These are phyloP conservation scores for Ambrosia trifida DNA, from an alignment of 129 eudicot species.

Conservation along the genomic window DNA sequence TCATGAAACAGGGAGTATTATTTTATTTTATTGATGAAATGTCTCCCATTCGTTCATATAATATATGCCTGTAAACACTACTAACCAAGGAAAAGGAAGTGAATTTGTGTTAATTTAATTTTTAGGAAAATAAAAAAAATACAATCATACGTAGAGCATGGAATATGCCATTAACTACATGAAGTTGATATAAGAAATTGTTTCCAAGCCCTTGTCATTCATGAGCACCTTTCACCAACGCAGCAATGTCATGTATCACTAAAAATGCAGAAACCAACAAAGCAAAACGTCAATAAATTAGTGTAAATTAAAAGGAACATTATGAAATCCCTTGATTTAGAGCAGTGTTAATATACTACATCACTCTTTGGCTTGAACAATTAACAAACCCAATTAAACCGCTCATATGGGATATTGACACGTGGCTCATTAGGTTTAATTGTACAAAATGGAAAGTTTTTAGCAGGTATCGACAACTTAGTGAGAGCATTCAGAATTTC, in stretches of 20 bases:
- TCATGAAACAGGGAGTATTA: no score
- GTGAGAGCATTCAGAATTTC: conserved; percentile 92
- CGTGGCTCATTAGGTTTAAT: conserved; percentile 99
- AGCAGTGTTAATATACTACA: conserved; percentile 38
- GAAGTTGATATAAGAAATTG: conserved; percentile 94
- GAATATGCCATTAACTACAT: conserved; percentile 99
- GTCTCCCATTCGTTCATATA: no score
- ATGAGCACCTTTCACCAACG: conserved; percentile 95
- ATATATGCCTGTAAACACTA: no score
- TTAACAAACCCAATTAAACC: conserved; percentile 94
- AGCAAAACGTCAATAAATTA: not conserved
- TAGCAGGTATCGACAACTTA: conserved; percentile 96
- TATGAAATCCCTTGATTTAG: not conserved
- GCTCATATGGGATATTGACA: conserved; percentile 87
- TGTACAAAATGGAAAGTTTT: conserved; percentile 97
- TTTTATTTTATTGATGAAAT: no score
- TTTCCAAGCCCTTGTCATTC: conserved; percentile 99
- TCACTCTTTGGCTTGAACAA: conserved; percentile 90
- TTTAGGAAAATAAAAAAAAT: not conserved
- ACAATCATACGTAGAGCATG: conserved; percentile 87
- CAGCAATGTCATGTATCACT: conserved; percentile 98
- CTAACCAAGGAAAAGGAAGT: no score
- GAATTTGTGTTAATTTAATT: no score
- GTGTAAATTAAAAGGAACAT: not conserved
- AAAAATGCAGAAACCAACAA: conserved; percentile 83